Base-by-base conservation (phyloP, 2,329 filamentous ascomycete genomes). In the Alternaria postmessia region DNA sequence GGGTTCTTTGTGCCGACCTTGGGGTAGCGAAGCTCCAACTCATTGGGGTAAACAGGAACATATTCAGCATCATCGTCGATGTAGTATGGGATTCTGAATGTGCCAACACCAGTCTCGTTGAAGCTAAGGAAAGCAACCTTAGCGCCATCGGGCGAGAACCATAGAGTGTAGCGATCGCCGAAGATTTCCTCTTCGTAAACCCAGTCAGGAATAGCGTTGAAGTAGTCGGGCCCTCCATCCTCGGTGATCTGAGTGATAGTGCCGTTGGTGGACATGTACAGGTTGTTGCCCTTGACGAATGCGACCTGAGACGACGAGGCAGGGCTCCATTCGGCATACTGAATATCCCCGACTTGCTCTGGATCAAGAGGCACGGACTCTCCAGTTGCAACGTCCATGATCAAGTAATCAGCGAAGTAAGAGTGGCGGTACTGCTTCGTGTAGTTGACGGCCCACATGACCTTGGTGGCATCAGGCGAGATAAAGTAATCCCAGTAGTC, bases 1-100 rank as follows among this genome's bases (percentile, higher is more conserved):
- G 89, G 89, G 69, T 91, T 91, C 62, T 83, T 89, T 48, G 85
- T 85, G 47, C 88, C 88, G 11, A 90, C 88, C 75, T 91, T 91
- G 43, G 89, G 89, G 64, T 91, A 91, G 12, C 88, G 82, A 48
- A 91, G 75, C 24, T 89, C 84, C 2, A 91, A 78, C 64, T 90
- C 85, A 0, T 81, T 75, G 1, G 89, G 88, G 69, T 91, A 91
- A 0, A 83, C 78, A 0, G 87, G 87, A 0, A 88, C 86, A 16
- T 54, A 64, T 14, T 87, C 73, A 24, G 84, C 76, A 59, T 86
- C 75, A 57, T 83, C 80, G 54, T 86, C 81, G 85, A 89, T 89
- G 74, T 87, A 91, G 75, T 90, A 91, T 0, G 87, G 87, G 11
- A 91, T 83, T 0, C 84, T 87, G 74, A 87, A 91, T 1, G 88